Conservation (phyloP, 768 basidiomycete genomes). For the Amanita thiersii region DNA sequence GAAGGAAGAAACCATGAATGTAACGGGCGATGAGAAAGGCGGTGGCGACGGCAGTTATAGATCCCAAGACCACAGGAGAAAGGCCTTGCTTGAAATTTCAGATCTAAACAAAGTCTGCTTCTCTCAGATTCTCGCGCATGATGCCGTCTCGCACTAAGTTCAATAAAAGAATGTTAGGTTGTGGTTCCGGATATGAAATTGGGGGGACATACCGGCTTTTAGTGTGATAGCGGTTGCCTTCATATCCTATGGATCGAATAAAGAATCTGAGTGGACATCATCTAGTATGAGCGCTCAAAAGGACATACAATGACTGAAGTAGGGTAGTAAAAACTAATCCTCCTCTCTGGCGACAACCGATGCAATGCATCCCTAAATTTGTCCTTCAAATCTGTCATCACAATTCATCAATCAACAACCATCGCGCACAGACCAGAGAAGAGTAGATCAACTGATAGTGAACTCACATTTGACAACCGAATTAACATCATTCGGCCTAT, state of each 20-base stretch:
- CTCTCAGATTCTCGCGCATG: conserved; percentile 40
- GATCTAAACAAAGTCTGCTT: conserved; percentile 31
- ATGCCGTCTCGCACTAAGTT: conserved; percentile 44
- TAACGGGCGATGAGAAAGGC: too few relatives aligned
- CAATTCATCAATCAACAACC: background rate
- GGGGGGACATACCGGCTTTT: conserved; percentile 30
- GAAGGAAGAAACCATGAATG: too few relatives aligned
- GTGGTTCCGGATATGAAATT: background rate
- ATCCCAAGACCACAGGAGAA: background rate
- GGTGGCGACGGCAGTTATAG: too few relatives aligned
- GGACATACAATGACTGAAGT: conserved; percentile 52
- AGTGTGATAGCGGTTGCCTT: conserved; percentile 46
- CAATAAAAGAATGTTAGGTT: background rate
- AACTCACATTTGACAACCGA: conserved; percentile 50
- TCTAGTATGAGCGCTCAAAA: background rate
- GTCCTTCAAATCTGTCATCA: conserved; percentile 28
- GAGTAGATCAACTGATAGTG: background rate
- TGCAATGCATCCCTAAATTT: conserved; percentile 46
- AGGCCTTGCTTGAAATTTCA: background rate
- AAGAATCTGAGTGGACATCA: background rate
- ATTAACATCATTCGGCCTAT: conserved; percentile 48
- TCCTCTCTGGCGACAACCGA: conserved; percentile 34
- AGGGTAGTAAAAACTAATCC: conserved; percentile 48
- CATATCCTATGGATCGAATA: conserved; percentile 34
- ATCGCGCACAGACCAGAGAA: background rate